Base-by-base conservation (phyloP, 352 stramenopile genomes). In the Globisporangium mamillatum region DNA sequence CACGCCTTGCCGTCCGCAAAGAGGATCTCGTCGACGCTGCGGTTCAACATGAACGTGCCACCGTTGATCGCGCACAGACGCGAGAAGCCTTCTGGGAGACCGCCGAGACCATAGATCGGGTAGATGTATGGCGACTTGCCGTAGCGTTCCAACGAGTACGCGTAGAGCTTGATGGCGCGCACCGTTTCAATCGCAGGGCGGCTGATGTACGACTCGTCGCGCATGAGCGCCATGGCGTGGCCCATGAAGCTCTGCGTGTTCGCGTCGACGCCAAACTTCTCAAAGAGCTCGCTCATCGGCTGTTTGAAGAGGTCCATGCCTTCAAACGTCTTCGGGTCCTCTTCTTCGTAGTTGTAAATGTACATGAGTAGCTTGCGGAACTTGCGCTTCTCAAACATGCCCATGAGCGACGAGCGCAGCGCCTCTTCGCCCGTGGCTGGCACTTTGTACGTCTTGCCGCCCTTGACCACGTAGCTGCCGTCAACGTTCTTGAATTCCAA, bases 41-140 rank as follows among this genome's bases (percentile, higher is more conserved):
- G 95, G 82, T 99, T 98, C 29, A 99, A 90, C 97, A 99, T 99
- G 76, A 99, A 99, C 52, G 97, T 99, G 71, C 98, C 97, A 65
- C 98, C 98, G 82, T 99, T 95, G 78, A 99, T 99, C 22, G 98
- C 98, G 72, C 96, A 99, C 7, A 99, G 93, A 52, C 98, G 94
- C 67, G 97, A 99, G 79, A 99, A 99, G 64, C 97, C 97, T 81
- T 99, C 97, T 6, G 98, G 98, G 52, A 99, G 84, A 29, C 97
- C 97, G 44, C 97, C 97, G 48, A 99, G 88, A 55, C 98, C 98
- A 79, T 99, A 99, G 54, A 99, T 92, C 59, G 98, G 98, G 83
- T 99, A 99, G 71, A 99, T 98, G 89, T 99, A 99, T 54, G 98
- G 98, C 53, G 89, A 98, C 75, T 98, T 99, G 75, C 95, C 94